These are phyloP conservation scores for Cyberlindnera subsufficiens DNA, from an alignment of 805 yeast species.

Conservation along the genomic window DNA sequence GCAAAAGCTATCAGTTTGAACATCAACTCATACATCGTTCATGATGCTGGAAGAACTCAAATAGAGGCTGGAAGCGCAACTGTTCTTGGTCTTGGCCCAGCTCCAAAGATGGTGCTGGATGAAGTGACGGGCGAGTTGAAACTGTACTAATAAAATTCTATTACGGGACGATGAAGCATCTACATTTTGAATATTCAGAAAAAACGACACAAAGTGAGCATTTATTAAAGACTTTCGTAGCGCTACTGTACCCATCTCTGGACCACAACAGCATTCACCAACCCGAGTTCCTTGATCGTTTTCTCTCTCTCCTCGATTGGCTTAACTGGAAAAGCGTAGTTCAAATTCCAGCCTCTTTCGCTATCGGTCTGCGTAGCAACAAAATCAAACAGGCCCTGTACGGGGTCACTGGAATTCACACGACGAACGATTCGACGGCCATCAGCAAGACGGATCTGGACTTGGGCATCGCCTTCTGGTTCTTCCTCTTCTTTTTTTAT, in stretches of 20 bases:
- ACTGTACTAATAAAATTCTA: slow-evolving; percentile 43
- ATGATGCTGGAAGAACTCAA: slow-evolving; percentile 97
- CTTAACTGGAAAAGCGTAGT: slow-evolving; percentile 78
- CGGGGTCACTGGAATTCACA: slow-evolving; percentile 60
- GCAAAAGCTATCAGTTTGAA: slow-evolving; percentile 79
- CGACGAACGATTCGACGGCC: slow-evolving; percentile 65
- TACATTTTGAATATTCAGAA: background rate
- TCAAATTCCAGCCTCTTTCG: slow-evolving; percentile 50
- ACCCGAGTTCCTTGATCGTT: slow-evolving; percentile 68
- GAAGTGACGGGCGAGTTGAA: slow-evolving; percentile 75
- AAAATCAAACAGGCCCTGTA: slow-evolving; percentile 61
- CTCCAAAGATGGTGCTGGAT: slow-evolving; percentile 77
- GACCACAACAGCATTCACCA: slow-evolving; percentile 79
- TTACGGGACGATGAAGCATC: background rate
- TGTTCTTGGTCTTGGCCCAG: slow-evolving; percentile 96
- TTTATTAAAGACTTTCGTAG: background rate
- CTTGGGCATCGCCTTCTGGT: slow-evolving; percentile 56
- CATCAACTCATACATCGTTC: slow-evolving; percentile 73
- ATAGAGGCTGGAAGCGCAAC: slow-evolving; percentile 95
- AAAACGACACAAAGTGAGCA: background rate
- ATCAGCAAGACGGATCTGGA: slow-evolving; percentile 80
- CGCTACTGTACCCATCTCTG: slow-evolving; percentile 60
- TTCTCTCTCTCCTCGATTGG: slow-evolving; percentile 52
- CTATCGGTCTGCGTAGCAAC: slow-evolving; percentile 44
- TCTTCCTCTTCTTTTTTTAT: slow-evolving; percentile 19